Base-by-base conservation (phyloP, 2,329 filamentous ascomycete genomes). In the Fusarium ambrosium region DNA sequence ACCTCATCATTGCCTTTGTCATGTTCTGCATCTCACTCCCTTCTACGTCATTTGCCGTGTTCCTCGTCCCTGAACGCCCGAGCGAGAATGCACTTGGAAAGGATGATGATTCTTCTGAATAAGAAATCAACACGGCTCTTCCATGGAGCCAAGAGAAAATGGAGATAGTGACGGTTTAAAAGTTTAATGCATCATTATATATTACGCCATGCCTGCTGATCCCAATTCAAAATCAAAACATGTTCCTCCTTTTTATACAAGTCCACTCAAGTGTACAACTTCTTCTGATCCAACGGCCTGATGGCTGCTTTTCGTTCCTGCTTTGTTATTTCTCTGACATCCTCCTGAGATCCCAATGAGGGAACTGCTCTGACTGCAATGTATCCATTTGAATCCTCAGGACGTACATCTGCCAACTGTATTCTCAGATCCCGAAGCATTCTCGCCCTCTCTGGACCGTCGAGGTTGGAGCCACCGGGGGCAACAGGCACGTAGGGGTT, bases 1-100 rank as follows among this genome's bases (percentile, higher is more conserved):
- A 88, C 66, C 79, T 89, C 27, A 80, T 87, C 39, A 79, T 88
- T 7, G 83, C 86, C 0, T 86, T 87, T 71, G 85, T 81, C 51
- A 85, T 88, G 84, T 88, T 88, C 63, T 80, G 77, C 3, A 72
- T 87, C 13, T 81, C 82, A 10, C 80, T 85, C 1, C 84, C 84
- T 2, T 78, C 82, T 0, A 85, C 84, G 0, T 79, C 81, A 0
- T 77, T 73, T 27, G 83, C 81, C 0, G 81, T 84, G 8, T 80
- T 82, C 2, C 68, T 85, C 14, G 83, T 85, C 0, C 84, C 84
- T 2, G 83, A 84, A 62, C 70, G 75, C 0, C 77, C 77, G 0
- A 60, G 10, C 2, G 70, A 73, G 1, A 37, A 74, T 53, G 72
- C 53, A 2, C 43, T 77, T 41, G 74, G 61, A 4, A 64, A 56